Evolutionary conservation across 805 yeast genomes (phyloP).

Genomic region (Metschnikowia arizonensis): DNA sequence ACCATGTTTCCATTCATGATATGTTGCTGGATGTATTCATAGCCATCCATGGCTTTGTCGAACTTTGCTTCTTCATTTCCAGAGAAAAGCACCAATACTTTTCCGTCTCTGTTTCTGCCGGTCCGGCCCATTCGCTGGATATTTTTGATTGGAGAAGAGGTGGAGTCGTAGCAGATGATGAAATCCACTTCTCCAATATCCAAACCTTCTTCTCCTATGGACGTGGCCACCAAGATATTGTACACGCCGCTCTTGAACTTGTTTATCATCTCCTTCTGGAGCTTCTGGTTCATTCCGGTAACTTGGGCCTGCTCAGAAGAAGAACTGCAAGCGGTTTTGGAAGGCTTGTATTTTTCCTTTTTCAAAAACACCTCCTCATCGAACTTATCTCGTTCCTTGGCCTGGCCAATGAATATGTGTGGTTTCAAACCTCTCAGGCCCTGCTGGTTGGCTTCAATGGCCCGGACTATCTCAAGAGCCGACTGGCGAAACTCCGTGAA

Average conservation of each 20-base stretch:
- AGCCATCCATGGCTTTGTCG: slow-evolving; percentile 80
- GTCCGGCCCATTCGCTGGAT: slow-evolving; percentile 98
- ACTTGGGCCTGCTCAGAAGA: slow-evolving; percentile 74
- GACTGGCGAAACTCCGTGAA: slow-evolving; percentile 89
- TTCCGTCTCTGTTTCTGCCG: slow-evolving; percentile 91
- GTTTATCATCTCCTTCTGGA: slow-evolving; percentile 73
- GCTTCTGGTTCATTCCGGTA: slow-evolving; percentile 86
- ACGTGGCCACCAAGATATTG: slow-evolving; percentile 88
- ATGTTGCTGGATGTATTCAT: slow-evolving; percentile 69
- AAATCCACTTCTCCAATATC: slow-evolving; percentile 98
- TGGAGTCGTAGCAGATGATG: slow-evolving; percentile 88
- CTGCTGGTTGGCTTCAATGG: slow-evolving; percentile 55
- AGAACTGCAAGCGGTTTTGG: slow-evolving; percentile 60
- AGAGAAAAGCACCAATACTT: slow-evolving; percentile 68
- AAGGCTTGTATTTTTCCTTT: slow-evolving; percentile 27
- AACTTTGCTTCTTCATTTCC: slow-evolving; percentile 75
- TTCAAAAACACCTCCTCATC: slow-evolving; percentile 52
- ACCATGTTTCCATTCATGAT: slow-evolving; percentile 48
- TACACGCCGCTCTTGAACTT: slow-evolving; percentile 68
- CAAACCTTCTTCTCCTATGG: slow-evolving; percentile 97
- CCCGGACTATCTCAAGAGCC: slow-evolving; percentile 79
- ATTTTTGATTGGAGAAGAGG: slow-evolving; percentile 88
- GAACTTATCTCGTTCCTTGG: slow-evolving; percentile 66
- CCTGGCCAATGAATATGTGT: slow-evolving; percentile 90
- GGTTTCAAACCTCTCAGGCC: slow-evolving; percentile 43